A percentile compares a stretch with the other conserved stretches of the same genome.
phyloP scores from a whole-genome alignment of 208 protist species.

The Trypanosoma lewisi region DNA sequence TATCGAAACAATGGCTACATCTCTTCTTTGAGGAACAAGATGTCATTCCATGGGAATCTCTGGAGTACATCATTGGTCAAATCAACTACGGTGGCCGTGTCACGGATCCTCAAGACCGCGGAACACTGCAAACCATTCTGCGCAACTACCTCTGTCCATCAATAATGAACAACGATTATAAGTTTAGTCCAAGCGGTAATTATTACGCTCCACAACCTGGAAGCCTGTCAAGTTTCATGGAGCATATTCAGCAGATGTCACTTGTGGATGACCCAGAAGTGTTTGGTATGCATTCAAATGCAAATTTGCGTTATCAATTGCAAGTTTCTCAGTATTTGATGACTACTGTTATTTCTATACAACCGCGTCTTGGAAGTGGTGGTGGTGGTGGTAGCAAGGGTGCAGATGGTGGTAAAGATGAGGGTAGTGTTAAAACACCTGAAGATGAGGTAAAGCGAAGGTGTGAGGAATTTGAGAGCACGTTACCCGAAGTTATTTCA shows the following conservation, averaged over 20 bases:
- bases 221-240: constrained; percentile 58
- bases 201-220: constrained; percentile 74
- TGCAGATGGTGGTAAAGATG: constrained; percentile 10
- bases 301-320: constrained; percentile 95
- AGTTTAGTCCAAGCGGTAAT: constrained; percentile 77
- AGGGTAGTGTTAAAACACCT: constrained; percentile 33
- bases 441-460: constrained; percentile 92
- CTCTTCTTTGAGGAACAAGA: constrained; percentile 96
- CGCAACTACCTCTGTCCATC: constrained; percentile 77
- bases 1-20: constrained; percentile 93
- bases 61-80: constrained; percentile 97
- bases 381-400: constrained; percentile 23
- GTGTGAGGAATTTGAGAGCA: constrained; percentile 87
- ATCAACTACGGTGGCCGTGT: constrained; percentile 99
- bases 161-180: constrained; percentile 85
- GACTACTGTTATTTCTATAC: constrained; percentile 88
- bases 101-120: constrained; percentile 96
- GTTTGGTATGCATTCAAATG: constrained; percentile 98
- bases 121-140: constrained; percentile 92
- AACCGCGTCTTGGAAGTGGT: constrained; percentile 71
- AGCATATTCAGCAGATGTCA: constrained; percentile 89
- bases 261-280: constrained; percentile 92
- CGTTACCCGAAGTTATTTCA: constrained; percentile 61
- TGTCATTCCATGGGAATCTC: constrained; percentile 95
- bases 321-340: constrained; percentile 93